A percentile compares a stretch with the other conserved stretches of the same genome.
These are phyloP conservation scores for Ottelia alismoides DNA, from an alignment of 106 monocot genomes.

Conservation along the genomic window DNA sequence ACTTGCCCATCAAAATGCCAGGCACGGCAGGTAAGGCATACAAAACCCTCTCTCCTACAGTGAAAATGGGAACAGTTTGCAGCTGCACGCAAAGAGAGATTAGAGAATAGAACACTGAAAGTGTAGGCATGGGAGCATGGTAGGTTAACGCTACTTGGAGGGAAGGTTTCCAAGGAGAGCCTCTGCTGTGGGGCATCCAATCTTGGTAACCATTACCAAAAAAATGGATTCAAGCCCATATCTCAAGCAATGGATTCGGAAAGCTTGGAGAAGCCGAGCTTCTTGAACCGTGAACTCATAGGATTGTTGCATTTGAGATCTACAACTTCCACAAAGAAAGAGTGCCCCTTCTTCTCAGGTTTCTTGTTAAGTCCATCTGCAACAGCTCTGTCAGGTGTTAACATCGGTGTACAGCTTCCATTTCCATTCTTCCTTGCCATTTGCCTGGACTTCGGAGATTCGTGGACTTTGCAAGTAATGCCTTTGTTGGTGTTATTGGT, in stretches of 20 bases:
- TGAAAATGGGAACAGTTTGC: no score
- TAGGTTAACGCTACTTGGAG: no score
- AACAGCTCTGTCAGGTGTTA: conserved; percentile 11
- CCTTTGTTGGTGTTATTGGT: background rate
- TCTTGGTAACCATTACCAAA: no score
- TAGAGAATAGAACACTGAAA: no score
- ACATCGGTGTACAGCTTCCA: conserved; percentile 21
- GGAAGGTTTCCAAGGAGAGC: no score
- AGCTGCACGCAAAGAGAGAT: no score
- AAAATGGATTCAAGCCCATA: no score
- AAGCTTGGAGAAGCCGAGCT: conserved; percentile 80
- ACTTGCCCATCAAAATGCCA: no score
- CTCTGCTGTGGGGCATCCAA: no score
- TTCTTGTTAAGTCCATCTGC: conserved; percentile 5
- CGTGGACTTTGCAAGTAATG: background rate
- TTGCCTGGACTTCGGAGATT: conserved; percentile 18
- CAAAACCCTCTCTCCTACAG: no score
- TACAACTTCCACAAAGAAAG: conserved; percentile 49
- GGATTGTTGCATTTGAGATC: conserved; percentile 74
- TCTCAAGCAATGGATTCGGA: conserved; percentile 34
- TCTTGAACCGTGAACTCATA: conserved; percentile 57
- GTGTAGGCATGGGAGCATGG: no score
- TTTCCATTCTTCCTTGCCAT: conserved; percentile 5
- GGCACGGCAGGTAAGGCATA: no score
- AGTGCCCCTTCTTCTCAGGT: conserved; percentile 21